Base-by-base conservation (phyloP, 2,329 filamentous ascomycete species). In the Xylaria sp. region DNA sequence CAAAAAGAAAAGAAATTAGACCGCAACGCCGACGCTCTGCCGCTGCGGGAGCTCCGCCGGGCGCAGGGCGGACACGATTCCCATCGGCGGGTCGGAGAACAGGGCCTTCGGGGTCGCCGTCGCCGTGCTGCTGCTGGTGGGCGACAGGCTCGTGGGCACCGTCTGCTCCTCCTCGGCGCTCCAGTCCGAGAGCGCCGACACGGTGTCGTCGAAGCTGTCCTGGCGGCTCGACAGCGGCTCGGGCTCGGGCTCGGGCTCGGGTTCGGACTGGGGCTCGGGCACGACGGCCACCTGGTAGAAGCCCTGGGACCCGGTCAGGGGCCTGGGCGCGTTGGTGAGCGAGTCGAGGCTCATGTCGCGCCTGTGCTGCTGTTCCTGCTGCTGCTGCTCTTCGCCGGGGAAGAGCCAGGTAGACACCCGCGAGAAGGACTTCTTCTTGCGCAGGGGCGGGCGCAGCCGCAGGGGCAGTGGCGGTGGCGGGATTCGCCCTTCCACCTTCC, bases 401-500 rank as follows among this genome's bases (percentile, higher is more conserved):
- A 79, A 75, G 60, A 87, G 73, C 83, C 84, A 87, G 60, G 69
- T 78, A 2, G 84, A 86, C 7, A 87, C 81, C 16, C 78, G 76
- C 8, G 83, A 84, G 65, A 88, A 87, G 0, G 84, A 86, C 65
- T 87, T 87, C 75, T 86, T 87, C 74, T 87, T 87, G 54, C 84
- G 75, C 57, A 87, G 66, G 1, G 82, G 82, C 7, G 83, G 83
- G n/a, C 80, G 79, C 51, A 85, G 74, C 16, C 84, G 78, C 20
- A 86, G 75, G 0, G 83, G 83, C 4, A 85, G 71, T 2, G 84
- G 83, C 1, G 83, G 83, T 2, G 81, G 79, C 1, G 80, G 74
- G 1, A 75, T 71, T 6, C 71, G 68, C 4, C 74, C 71, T 19
- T 75, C 66, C 9, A 69, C 62, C 45, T 67, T 69, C 59, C 52